Conservation (phyloP, 257 asterid genomes). For the Solanum virginianum region DNA sequence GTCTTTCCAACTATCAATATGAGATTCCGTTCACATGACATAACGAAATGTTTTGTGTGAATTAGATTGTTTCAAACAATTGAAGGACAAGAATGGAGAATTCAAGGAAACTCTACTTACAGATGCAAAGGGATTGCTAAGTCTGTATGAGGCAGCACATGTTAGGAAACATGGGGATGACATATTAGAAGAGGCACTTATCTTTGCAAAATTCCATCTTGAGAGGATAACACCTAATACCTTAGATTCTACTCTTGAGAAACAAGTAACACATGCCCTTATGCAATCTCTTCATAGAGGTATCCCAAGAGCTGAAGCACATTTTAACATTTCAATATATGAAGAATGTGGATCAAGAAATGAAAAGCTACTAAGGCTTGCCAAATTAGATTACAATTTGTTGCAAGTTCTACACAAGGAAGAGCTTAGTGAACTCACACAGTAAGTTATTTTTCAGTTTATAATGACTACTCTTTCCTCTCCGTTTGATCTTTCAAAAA, state of each 20-base stretch:
- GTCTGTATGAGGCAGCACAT: not conserved
- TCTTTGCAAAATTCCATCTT: not conserved
- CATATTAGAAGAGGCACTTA: not conserved
- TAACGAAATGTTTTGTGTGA: not conserved
- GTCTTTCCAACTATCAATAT: not conserved
- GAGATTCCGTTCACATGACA: not conserved
- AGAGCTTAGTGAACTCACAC: constrained; percentile 16
- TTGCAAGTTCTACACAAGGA: constrained; percentile 18
- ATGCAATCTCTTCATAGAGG: constrained; percentile 16
- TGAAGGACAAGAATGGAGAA: not conserved
- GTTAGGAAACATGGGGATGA: not conserved
- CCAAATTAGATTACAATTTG: constrained; percentile 23
- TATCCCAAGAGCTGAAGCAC: constrained; percentile 21
- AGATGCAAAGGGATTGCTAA: not conserved
- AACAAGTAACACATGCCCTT: not conserved
- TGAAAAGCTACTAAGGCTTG: constrained; percentile 11
- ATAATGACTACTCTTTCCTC: not conserved
- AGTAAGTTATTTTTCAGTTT: constrained; percentile 1
- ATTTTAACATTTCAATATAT: constrained; percentile 11
- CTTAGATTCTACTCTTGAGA: not conserved
- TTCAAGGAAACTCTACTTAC: not conserved
- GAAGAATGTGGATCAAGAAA: constrained; percentile 8
- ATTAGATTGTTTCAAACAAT: not conserved
- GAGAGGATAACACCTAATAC: not conserved
- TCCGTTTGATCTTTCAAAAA: not conserved